Base-by-base conservation (phyloP, 352 stramenopile genomes). In the Phytopythium helicoides region DNA sequence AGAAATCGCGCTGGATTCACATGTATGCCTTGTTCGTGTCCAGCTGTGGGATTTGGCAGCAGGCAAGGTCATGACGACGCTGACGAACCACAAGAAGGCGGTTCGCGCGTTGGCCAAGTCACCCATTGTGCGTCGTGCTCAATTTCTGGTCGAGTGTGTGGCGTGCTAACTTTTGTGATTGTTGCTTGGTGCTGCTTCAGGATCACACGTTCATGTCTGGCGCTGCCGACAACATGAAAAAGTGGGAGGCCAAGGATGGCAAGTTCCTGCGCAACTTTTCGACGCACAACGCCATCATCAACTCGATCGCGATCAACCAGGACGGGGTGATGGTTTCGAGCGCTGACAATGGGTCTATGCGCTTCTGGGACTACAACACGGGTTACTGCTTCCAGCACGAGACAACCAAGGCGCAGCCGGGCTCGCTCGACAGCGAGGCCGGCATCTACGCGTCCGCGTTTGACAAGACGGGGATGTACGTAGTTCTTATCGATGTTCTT, bases 51-150 rank as follows among this genome's bases (percentile, higher is more conserved):
- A 99, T 73, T 75, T 99, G 31, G 94, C 94, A 6, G 95, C 96
- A 1, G 97, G 97, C 21, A 99, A 98, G 71, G 89, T 96, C 40
- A 98, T 99, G 82, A 97, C 94, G 21, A 99, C 97, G 11, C 71
- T 99, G 18, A 99, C 97, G n/a, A 97, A 99, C 76, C 97, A 99
- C 76, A 99, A 99, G 82, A 99, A 99, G 69, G 91, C 87, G 18
- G 78, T 99, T 16, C 86, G 97, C 9, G 85, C 95, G 3, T 56
- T 99, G 39, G 78, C 74, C 53, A 90, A 94, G 62, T 94, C 94
- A 21, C 89, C 87, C 14, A 88, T 80, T 19, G 81, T 88, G 85
- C 55, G 54, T 19, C 7, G 3, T 2, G 26, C 25, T 51, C 1
- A 45, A 11, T 49, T n/a, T n/a, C n/a, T n/a, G n/a, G n/a, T n/a